Percentiles rank a stretch among this genome's conserved stretches.
phyloP scores from a whole-genome alignment of 805 yeast species.

The Lipomyces spencermartinsiae region DNA sequence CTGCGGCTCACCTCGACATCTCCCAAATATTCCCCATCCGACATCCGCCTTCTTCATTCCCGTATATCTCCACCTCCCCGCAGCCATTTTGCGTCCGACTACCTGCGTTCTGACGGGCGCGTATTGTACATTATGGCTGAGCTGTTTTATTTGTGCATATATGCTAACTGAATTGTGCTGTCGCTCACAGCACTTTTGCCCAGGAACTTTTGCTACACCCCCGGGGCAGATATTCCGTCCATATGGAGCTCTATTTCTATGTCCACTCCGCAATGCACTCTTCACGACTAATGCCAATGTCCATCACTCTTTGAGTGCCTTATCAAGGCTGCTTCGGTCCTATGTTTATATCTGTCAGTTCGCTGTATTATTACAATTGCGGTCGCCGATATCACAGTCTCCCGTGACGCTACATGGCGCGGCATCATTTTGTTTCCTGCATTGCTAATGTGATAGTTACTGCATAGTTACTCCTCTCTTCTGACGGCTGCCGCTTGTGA shows the following conservation, averaged over 20 bases:
- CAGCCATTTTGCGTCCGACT: neutral
- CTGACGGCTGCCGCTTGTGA: neutral
- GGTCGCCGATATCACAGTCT: neutral
- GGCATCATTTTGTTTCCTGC: neutral
- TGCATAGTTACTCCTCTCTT: neutral
- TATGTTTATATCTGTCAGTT: neutral
- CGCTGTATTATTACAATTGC: neutral
- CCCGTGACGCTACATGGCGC: neutral
- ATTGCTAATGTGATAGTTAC: neutral
- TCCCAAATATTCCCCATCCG: constrained; percentile 8
- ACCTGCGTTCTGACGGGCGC: neutral
- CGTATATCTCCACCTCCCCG: neutral
- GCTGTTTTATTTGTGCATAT: neutral
- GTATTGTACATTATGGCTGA: neutral
- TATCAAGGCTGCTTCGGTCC: neutral
- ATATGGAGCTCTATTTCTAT: neutral
- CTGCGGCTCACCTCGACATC: constrained; percentile 4
- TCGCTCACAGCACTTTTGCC: neutral
- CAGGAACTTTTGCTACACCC: neutral
- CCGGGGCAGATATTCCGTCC: neutral
- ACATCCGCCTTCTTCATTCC: neutral
- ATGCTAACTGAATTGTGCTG: neutral
- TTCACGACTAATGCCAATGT: neutral
- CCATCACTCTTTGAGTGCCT: neutral
- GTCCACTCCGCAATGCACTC: neutral